Base-by-base conservation (phyloP, 2,329 filamentous ascomycete species). In the Leptographium radiaticola region DNA sequence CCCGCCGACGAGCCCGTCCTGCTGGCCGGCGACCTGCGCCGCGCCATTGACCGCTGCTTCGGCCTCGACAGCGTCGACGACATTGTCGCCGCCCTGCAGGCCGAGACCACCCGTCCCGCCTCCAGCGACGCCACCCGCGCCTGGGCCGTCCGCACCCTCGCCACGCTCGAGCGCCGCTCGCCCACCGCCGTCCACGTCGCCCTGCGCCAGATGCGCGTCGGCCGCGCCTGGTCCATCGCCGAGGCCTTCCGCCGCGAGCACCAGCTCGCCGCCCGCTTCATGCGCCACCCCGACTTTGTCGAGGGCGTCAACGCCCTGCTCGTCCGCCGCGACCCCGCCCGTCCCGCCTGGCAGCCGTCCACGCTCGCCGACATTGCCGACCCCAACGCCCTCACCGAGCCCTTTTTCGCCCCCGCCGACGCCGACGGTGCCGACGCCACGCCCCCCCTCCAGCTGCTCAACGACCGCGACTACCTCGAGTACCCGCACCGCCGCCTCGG, bases 221-320 rank as follows among this genome's bases (percentile, higher is more conserved):
- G 87, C 56, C 71, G 72, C 60, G 65, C 74, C 38, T 97, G 93
- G 93, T 76, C 77, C 59, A 95, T 98, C 62, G 73, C 78, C 16
- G 79, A 95, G 69, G 83, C 91, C 1, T 98, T 97, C 75, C 75
- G 83, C 65, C 82, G 82, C 58, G 93, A 98, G 72, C 80, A 93
- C 69, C 77, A 85, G 64, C 89, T 98, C 56, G 89, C 91, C 2
- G 73, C 77, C 55, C 80, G 82, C 59, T 97, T 98, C 73, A 97
- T 98, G 91, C 76, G 77, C 54, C 85, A 93, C 66, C 86, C 81
- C 6, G 93, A 98, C 69, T 98, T 98, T 64, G 83, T 83, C 45
- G 88, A 95, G 70, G 93, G 93, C 53, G 91, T 98, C n/a, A 81
- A 81, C 51, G 84, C 89, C 30, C 78, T 85, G 49, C 76, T 98